Evolutionary conservation across 306 rosid species (phyloP).

Genomic region (Begonia fuchsioides): DNA sequence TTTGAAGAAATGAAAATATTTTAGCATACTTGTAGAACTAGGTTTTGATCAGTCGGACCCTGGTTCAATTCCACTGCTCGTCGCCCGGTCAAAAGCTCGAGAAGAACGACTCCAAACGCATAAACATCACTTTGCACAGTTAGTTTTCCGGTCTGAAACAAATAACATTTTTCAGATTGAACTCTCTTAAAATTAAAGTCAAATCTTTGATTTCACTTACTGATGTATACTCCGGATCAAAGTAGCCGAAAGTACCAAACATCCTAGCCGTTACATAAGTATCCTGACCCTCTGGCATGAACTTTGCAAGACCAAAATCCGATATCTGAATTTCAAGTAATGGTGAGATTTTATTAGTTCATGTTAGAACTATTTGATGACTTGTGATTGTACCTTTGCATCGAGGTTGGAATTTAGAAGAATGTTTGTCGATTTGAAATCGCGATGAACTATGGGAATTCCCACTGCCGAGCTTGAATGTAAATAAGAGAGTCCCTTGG

Average conservation of each 20-base stretch:
- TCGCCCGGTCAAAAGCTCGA: slow-evolving; percentile 91
- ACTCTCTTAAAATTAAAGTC: too few species aligned
- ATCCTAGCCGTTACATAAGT: slow-evolving; percentile 68
- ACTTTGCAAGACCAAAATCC: slow-evolving; percentile 90
- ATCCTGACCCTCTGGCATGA: slow-evolving; percentile 92
- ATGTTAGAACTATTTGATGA: neutral
- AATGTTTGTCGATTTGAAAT: slow-evolving; percentile 78
- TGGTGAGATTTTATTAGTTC: neutral
- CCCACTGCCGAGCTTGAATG: slow-evolving; percentile 67
- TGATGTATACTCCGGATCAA: slow-evolving; percentile 92
- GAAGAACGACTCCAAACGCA: slow-evolving; percentile 97
- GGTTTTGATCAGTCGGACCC: slow-evolving; percentile 88
- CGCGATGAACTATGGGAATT: slow-evolving; percentile 84
- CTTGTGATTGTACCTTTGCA: slow-evolving; percentile 41
- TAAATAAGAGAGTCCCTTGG: slow-evolving; percentile 80
- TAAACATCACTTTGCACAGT: slow-evolving; percentile 92
- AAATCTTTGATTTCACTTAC: slow-evolving; percentile 19
- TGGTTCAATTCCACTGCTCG: slow-evolving; percentile 81
- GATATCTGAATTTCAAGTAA: slow-evolving; percentile 41
- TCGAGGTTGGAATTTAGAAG: slow-evolving; percentile 64
- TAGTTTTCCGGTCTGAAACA: slow-evolving; percentile 74
- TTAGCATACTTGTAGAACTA: slow-evolving; percentile 63
- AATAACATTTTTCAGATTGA: neutral
- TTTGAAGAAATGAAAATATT: neutral
- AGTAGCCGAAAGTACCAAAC: slow-evolving; percentile 89